Evolutionary conservation across 2,329 filamentous ascomycete genomes (phyloP).

Genomic region (Penicillium italicum): DNA sequence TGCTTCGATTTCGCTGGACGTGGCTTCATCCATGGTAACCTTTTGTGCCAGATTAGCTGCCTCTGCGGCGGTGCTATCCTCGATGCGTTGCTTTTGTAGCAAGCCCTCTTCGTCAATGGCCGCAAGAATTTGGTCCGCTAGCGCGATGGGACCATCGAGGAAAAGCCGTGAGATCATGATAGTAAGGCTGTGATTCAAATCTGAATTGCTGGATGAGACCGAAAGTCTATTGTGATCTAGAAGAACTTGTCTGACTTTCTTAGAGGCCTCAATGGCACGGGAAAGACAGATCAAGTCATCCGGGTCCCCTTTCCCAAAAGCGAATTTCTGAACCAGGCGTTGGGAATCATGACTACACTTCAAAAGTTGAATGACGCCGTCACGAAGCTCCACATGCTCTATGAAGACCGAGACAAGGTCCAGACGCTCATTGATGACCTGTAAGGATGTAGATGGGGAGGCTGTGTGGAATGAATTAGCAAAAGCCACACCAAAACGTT

Average conservation of each 20-base stretch:
- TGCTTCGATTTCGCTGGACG: constrained; percentile 52
- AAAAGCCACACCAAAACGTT: neutral
- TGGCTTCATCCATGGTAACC: constrained; percentile 64
- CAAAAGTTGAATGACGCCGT: constrained; percentile 65
- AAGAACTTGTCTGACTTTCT: constrained; percentile 53
- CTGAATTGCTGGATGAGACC: neutral
- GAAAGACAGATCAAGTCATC: constrained; percentile 85
- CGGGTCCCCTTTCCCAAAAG: constrained; percentile 82
- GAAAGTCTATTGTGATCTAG: constrained; percentile 16
- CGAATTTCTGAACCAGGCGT: constrained; percentile 89
- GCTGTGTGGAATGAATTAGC: constrained; percentile 41
- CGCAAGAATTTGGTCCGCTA: constrained; percentile 67
- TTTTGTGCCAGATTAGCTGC: constrained; percentile 71
- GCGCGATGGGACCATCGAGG: constrained; percentile 61
- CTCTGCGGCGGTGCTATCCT: constrained; percentile 67
- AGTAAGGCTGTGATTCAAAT: constrained; percentile 24
- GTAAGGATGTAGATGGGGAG: constrained; percentile 81
- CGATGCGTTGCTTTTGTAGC: constrained; percentile 71
- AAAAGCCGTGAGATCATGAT: constrained; percentile 33
- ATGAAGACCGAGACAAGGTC: constrained; percentile 78
- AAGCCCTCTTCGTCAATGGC: constrained; percentile 93
- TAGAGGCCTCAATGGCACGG: constrained; percentile 72
- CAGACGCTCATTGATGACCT: constrained; percentile 72
- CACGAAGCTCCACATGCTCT: constrained; percentile 62
- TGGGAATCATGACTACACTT: constrained; percentile 78